Conservation (phyloP, 345 rosid genomes). For the Conringia planisiliqua region DNA sequence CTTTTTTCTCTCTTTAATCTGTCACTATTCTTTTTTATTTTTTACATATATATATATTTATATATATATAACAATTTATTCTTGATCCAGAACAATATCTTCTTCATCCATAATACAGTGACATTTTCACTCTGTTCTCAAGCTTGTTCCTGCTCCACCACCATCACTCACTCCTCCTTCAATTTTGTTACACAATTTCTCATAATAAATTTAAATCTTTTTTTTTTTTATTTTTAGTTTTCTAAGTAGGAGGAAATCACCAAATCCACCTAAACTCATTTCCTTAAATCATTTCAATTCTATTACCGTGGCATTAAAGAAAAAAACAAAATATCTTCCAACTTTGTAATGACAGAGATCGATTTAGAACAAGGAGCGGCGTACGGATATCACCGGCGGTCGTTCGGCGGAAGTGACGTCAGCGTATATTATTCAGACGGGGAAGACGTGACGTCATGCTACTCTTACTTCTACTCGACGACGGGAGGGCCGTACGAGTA, state of each 20-base stretch:
- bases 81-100: neutral
- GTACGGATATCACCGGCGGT: conserved; percentile 32
- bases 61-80: neutral
- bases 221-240: neutral
- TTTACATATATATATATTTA: too few relatives aligned
- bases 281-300: conserved; percentile 6
- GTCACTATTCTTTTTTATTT: neutral
- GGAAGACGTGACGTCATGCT: conserved; percentile 65
- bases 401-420: conserved; percentile 30
- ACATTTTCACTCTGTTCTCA: conserved; percentile 4
- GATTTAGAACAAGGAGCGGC: conserved; percentile 65
- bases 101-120: neutral
- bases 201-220: neutral
- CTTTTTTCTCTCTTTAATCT: neutral
- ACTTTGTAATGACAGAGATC: conserved; percentile 29
- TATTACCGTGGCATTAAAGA: neutral
- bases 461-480: conserved; percentile 84
- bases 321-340: neutral
- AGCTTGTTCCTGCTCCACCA: conserved; percentile 28
- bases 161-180: conserved; percentile 22
- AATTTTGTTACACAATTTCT: neutral
- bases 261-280: conserved; percentile 28
- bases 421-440: conserved; percentile 75
- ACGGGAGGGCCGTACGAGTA: conserved; percentile 64
- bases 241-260: neutral